A percentile compares a stretch with the other conserved stretches of the same genome.
These are phyloP conservation scores for Plantago lanceolata DNA, from an alignment of 305 asterid species.

Conservation along the genomic window DNA sequence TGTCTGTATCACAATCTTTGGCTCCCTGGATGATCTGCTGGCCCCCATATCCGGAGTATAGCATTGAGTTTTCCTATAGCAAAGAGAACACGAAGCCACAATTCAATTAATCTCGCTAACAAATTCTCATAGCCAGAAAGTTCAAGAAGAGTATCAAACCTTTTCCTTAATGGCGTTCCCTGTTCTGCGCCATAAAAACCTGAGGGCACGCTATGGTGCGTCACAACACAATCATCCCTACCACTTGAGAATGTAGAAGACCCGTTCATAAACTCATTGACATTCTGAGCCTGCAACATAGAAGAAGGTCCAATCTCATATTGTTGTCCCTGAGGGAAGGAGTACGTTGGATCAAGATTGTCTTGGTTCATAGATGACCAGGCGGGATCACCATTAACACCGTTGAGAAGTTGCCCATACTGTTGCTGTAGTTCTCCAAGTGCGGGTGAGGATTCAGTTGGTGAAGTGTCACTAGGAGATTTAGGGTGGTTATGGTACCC, in stretches of 20 bases:
- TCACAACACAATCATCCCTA: conserved; percentile 62
- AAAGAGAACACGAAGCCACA: conserved; percentile 20
- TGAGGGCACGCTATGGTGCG: conserved; percentile 61
- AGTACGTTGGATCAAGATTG: conserved; percentile 35
- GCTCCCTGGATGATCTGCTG: conserved; percentile 59
- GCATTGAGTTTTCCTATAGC: conserved; percentile 57
- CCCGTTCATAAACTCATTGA: conserved; percentile 44
- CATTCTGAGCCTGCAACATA: conserved; percentile 33
- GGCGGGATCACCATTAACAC: conserved; percentile 24
- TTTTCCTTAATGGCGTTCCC: conserved; percentile 73
- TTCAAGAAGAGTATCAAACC: conserved; percentile 36
- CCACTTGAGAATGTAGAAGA: conserved; percentile 62
- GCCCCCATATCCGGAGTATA: conserved; percentile 43
- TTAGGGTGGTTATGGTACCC: conserved; percentile 53
- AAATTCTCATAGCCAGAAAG: background rate
- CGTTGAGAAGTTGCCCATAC: conserved; percentile 23
- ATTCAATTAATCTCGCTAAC: background rate
- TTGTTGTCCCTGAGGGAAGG: conserved; percentile 30
- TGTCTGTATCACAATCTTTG: conserved; percentile 81
- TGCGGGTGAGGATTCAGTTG: too few species aligned
- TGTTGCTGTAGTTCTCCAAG: conserved; percentile 12
- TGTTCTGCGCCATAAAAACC: conserved; percentile 73
- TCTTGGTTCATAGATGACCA: conserved; percentile 44
- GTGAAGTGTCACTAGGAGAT: conserved; percentile 43
- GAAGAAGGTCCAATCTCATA: conserved; percentile 29